Conservation (phyloP, 208 protist species). For the Borovskyia barvae region DNA sequence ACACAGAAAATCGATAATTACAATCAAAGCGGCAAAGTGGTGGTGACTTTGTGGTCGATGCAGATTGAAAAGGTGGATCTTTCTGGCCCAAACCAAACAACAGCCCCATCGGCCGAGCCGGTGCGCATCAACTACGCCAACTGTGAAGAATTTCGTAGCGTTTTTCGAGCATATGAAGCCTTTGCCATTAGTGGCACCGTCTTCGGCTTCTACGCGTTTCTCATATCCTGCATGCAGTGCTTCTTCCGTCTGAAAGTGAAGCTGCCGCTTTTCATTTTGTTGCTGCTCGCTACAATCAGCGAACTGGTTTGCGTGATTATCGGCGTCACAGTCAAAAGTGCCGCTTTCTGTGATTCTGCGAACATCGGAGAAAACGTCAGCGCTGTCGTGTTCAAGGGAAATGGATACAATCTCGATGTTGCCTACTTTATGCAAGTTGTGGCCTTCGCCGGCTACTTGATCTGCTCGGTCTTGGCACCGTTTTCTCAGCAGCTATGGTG, state of each 20-base stretch:
- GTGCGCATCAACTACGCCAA: slow-evolving; percentile 48
- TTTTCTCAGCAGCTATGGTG: slow-evolving; percentile 58
- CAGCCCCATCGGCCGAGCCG: slow-evolving; percentile 9
- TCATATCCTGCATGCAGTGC: slow-evolving; percentile 36
- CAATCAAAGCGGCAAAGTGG: slow-evolving; percentile 29
- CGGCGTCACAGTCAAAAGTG: slow-evolving; percentile 23
- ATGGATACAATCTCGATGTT: slow-evolving; percentile 34
- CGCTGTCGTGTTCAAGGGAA: slow-evolving; percentile 39
- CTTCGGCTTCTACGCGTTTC: slow-evolving; percentile 43
- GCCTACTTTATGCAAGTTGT: slow-evolving; percentile 50
- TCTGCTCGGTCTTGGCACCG: slow-evolving; percentile 37
- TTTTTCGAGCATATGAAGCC: slow-evolving; percentile 40
- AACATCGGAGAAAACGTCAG: slow-evolving; percentile 24
- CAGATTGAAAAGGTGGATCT: slow-evolving; percentile 16
- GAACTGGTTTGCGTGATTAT: slow-evolving; percentile 36
- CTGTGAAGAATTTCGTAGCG: slow-evolving; percentile 32
- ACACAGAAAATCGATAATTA: slow-evolving; percentile 18
- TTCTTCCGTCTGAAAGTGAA: slow-evolving; percentile 48
- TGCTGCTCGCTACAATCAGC: slow-evolving; percentile 29
- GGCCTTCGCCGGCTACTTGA: slow-evolving; percentile 20
- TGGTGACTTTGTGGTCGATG: slow-evolving; percentile 37
- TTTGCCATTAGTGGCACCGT: slow-evolving; percentile 44
- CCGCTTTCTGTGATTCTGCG: slow-evolving; percentile 30
- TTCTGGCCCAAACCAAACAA: slow-evolving; percentile 8
- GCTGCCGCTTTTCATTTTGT: slow-evolving; percentile 49